These are phyloP conservation scores for Metroxylon sagu DNA, from an alignment of 176 grass and related monocot genomes.

Conservation along the genomic window DNA sequence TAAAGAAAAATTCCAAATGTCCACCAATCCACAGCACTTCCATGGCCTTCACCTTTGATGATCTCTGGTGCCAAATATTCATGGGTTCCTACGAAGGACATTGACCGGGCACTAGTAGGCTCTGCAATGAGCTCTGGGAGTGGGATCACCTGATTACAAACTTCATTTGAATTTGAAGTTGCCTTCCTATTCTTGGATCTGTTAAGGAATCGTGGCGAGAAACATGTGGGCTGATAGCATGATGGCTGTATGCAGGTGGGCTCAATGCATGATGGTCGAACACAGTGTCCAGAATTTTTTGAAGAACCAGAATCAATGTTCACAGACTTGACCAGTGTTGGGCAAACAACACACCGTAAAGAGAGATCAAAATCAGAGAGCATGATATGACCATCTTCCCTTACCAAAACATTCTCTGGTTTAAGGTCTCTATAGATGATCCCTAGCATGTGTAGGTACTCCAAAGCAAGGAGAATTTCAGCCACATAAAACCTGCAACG, in stretches of 20 bases:
- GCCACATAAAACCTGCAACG: slow-evolving; percentile 10
- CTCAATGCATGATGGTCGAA: background rate
- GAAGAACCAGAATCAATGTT: background rate
- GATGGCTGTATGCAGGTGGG: slow-evolving; percentile 8
- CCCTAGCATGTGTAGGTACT: slow-evolving; percentile 20
- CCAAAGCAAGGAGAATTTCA: slow-evolving; percentile 18
- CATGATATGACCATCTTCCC: slow-evolving; percentile 15
- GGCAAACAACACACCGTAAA: background rate
- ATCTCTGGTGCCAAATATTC: slow-evolving; percentile 17
- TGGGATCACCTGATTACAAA: too few relatives aligned
- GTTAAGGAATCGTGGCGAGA: background rate
- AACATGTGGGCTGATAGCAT: slow-evolving; percentile 16
- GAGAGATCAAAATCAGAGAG: slow-evolving; percentile 19
- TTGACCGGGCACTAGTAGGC: slow-evolving; percentile 5
- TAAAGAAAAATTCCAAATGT: slow-evolving; percentile 5
- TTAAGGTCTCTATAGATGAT: slow-evolving; percentile 17
- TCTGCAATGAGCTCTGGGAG: slow-evolving; percentile 13
- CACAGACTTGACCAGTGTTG: slow-evolving; percentile 6
- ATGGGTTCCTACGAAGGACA: slow-evolving; percentile 12
- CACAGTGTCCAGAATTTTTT: background rate
- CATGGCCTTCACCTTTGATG: slow-evolving; percentile 15
- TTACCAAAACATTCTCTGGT: slow-evolving; percentile 16
- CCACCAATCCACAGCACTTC: slow-evolving; percentile 16
- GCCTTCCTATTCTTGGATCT: background rate
- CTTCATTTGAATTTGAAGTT: too few relatives aligned